Evolutionary conservation across 805 yeast species (phyloP).

Genomic region (Saccharomycopsis vini): DNA sequence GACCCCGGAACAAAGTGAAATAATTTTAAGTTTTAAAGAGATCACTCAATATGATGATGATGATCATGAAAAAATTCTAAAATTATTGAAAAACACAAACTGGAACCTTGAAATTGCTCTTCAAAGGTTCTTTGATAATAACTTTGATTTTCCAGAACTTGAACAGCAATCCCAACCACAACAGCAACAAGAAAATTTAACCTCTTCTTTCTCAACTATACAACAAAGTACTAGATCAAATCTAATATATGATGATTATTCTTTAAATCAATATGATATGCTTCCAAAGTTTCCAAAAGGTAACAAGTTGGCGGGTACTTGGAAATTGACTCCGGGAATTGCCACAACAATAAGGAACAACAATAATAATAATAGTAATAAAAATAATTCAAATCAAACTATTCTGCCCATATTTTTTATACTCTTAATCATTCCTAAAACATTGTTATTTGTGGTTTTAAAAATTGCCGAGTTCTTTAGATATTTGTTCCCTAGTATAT

Average conservation of each 20-base stretch:
- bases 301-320: conserved; percentile 27
- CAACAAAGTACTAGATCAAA: background rate
- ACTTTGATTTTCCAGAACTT: conserved; percentile 21
- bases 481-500: conserved; percentile 28
- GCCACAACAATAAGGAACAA: background rate
- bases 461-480: conserved; percentile 31
- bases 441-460: conserved; percentile 34
- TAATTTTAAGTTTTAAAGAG: conserved; percentile 30
- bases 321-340: conserved; percentile 27
- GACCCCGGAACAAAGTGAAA: conserved; percentile 24
- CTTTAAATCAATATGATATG: conserved; percentile 19
- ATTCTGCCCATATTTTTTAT: conserved; percentile 37
- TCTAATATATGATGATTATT: background rate
- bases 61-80: conserved; percentile 30
- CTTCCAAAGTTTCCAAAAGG: conserved; percentile 31
- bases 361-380: background rate
- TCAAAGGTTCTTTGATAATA: conserved; percentile 40
- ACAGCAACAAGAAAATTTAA: conserved; percentile 3
- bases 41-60: conserved; percentile 31
- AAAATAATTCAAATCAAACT: conserved; percentile 13
- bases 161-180: background rate
- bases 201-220: no score
- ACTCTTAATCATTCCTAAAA: conserved; percentile 46
- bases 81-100: conserved; percentile 32
- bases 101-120: conserved; percentile 45